Conservation (phyloP, 306 rosid species). For the Fragaria vesca region DNA sequence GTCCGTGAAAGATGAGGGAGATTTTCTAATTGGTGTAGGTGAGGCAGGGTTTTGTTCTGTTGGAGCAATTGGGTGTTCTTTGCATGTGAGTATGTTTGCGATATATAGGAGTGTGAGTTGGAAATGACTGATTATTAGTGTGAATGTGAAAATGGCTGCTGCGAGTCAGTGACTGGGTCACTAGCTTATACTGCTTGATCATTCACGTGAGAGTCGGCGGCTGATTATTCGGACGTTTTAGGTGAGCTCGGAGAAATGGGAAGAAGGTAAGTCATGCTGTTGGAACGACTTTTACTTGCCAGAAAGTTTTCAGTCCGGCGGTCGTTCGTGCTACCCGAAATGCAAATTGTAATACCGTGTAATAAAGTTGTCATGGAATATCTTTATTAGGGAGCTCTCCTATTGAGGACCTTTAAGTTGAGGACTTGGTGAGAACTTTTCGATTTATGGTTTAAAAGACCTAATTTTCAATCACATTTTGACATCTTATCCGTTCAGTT, state of each 20-base stretch:
- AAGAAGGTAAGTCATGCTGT: conserved; percentile 15
- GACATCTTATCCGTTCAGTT: too few relatives aligned
- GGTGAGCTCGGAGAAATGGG: background rate
- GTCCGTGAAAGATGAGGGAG: conserved; percentile 45
- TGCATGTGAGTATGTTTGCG: background rate
- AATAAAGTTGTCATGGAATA: too few relatives aligned
- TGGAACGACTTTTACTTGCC: background rate
- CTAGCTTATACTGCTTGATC: background rate
- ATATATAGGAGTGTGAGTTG: background rate
- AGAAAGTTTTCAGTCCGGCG: background rate
- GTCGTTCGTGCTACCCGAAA: too few relatives aligned
- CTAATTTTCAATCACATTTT: too few relatives aligned
- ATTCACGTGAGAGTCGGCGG: conserved; percentile 22
- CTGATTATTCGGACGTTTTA: background rate
- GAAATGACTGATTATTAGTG: background rate
- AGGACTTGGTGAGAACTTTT: too few relatives aligned
- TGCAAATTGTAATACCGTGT: too few relatives aligned
- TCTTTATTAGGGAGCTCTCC: too few relatives aligned
- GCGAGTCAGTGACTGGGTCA: background rate
- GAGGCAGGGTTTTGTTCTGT: background rate
- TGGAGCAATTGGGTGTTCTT: conserved; percentile 5
- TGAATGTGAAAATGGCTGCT: background rate
- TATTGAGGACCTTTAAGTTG: too few relatives aligned
- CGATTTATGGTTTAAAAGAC: too few relatives aligned
- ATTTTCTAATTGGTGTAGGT: background rate